Percentiles rank a stretch among this genome's conserved stretches.
phyloP scores from a whole-genome alignment of 805 yeast genomes.

The Candida insectorum region DNA sequence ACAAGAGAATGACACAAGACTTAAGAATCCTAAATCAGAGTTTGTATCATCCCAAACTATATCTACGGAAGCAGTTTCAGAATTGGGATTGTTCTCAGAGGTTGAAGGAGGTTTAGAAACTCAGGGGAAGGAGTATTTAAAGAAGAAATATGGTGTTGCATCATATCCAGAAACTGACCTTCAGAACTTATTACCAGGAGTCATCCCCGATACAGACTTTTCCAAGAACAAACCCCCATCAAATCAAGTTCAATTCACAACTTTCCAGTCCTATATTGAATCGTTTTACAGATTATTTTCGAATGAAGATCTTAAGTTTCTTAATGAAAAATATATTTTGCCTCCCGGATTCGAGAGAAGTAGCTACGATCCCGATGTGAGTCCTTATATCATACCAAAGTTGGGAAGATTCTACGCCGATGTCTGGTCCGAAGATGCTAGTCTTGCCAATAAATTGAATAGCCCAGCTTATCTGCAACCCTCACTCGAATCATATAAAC shows the following conservation, averaged over 20 bases:
- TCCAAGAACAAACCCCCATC: conserved; percentile 67
- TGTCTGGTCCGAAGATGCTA: conserved; percentile 79
- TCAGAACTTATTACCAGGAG: conserved; percentile 77
- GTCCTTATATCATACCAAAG: conserved; percentile 79
- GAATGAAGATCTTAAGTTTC: conserved; percentile 78
- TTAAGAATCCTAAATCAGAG: conserved; percentile 72
- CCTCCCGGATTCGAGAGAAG: conserved; percentile 46
- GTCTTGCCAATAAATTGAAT: conserved; percentile 39
- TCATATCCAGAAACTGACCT: conserved; percentile 83
- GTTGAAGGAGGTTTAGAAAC: conserved; percentile 55
- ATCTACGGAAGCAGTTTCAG: conserved; percentile 58
- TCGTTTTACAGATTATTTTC: conserved; percentile 73
- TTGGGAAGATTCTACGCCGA: conserved; percentile 81
- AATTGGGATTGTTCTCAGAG: conserved; percentile 64
- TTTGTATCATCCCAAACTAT: conserved; percentile 68
- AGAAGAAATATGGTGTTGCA: conserved; percentile 79
- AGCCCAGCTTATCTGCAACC: conserved; percentile 46
- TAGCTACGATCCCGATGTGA: conserved; percentile 61
- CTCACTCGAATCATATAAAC: conserved; percentile 41
- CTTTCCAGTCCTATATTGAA: conserved; percentile 83
- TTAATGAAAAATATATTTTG: conserved; percentile 58
- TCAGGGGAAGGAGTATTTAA: conserved; percentile 71
- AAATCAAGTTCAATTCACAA: conserved; percentile 88
- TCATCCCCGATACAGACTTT: conserved; percentile 81
- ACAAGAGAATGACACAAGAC: conserved; percentile 54